phyloP scores from a whole-genome alignment of 495 filamentous ascomycete genomes.

The Penicillium paxilli region DNA sequence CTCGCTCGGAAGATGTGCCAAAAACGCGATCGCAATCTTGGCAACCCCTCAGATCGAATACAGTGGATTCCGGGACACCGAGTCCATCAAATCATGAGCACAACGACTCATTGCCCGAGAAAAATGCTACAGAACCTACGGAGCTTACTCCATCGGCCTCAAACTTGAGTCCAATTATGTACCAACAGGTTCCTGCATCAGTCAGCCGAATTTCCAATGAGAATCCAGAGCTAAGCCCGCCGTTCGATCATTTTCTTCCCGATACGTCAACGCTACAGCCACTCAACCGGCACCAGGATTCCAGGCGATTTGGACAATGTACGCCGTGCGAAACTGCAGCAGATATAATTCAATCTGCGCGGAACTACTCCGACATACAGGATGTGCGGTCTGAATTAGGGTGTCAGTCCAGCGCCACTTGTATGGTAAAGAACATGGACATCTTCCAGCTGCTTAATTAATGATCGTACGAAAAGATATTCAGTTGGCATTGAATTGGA shows the following conservation, averaged over 20 bases:
- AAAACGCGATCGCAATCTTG: not conserved
- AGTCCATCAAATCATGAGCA: constrained; percentile 4
- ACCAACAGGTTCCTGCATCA: constrained; percentile 12
- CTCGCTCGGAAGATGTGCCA: constrained; percentile 5
- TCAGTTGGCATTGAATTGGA: constrained; percentile 5
- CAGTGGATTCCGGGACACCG: not conserved
- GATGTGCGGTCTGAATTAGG: constrained; percentile 43
- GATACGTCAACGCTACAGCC: constrained; percentile 9
- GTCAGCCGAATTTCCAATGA: constrained; percentile 10
- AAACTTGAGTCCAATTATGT: constrained; percentile 1
- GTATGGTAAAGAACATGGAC: constrained; percentile 39
- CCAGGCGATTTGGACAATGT: constrained; percentile 10
- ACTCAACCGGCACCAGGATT: constrained; percentile 6
- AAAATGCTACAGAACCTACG: not conserved
- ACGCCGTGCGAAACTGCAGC: constrained; percentile 30
- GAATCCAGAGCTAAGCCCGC: constrained; percentile 5
- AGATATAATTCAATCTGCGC: constrained; percentile 25
- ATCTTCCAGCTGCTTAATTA: constrained; percentile 45
- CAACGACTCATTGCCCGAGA: constrained; percentile 8
- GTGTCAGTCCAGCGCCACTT: constrained; percentile 32
- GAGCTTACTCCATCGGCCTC: constrained; percentile 1
- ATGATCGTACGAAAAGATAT: constrained; percentile 10
- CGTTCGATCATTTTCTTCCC: constrained; percentile 2
- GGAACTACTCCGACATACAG: constrained; percentile 29
- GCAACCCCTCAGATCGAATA: constrained; percentile 2